phyloP scores from a whole-genome alignment of 1,284 basidiomycete genomes.

The Ustilago lituana region DNA sequence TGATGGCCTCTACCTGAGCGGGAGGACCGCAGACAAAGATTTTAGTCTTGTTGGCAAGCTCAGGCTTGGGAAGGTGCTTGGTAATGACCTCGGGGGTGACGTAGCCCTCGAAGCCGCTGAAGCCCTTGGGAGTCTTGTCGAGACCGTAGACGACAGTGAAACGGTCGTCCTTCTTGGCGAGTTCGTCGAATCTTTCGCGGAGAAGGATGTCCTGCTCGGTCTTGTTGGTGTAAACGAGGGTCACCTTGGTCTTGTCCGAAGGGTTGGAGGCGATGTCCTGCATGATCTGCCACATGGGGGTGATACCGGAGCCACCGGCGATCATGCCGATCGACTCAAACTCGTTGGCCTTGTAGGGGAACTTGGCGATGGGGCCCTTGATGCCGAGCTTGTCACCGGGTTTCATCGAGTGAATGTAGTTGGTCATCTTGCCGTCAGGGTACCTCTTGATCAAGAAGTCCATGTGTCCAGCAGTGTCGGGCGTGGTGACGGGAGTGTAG shows the following conservation, averaged over 20 bases:
- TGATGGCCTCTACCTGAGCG: constrained; percentile 62
- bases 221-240: constrained; percentile 88
- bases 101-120: constrained; percentile 71
- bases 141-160: constrained; percentile 87
- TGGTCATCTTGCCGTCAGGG: constrained; percentile 67
- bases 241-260: constrained; percentile 95
- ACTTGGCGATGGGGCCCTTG: constrained; percentile 74
- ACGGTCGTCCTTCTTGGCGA: constrained; percentile 65
- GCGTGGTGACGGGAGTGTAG: constrained; percentile 67
- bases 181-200: constrained; percentile 78
- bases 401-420: constrained; percentile 71
- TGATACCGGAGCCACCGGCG: constrained; percentile 84
- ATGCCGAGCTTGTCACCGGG: constrained; percentile 83
- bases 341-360: constrained; percentile 66
- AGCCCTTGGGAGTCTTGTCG: constrained; percentile 78
- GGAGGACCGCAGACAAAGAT: constrained; percentile 82
- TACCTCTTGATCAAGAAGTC: constrained; percentile 81
- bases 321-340: constrained; percentile 82
- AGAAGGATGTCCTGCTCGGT: constrained; percentile 90
- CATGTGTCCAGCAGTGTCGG: constrained; percentile 58
- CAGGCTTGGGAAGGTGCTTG: constrained; percentile 76
- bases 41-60: constrained; percentile 81
- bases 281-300: constrained; percentile 68
- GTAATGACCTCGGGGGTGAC: constrained; percentile 78
- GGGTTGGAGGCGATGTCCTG: constrained; percentile 68